Evolutionary conservation across 352 stramenopile species (phyloP).

Genomic region (Globisporangium paddicum): DNA sequence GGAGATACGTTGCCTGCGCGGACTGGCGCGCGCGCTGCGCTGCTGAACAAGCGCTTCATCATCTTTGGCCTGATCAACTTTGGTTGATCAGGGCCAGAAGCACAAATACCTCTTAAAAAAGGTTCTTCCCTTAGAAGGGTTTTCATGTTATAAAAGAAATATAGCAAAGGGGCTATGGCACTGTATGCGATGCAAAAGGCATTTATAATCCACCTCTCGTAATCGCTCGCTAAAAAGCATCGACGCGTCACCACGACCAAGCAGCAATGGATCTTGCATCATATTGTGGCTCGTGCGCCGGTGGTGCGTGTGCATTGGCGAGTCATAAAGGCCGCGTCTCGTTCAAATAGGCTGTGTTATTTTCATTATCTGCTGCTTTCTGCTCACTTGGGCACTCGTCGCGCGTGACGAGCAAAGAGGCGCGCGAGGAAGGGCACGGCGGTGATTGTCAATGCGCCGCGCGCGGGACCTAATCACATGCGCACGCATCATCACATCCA

Average conservation of each 20-base stretch:
- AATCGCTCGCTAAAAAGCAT: too few relatives aligned
- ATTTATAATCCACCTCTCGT: too few relatives aligned
- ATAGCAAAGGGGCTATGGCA: too few relatives aligned
- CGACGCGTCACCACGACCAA: too few relatives aligned
- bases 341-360: neutral
- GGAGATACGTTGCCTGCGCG: constrained; percentile 47
- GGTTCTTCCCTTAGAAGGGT: too few relatives aligned
- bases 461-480: constrained; percentile 40
- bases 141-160: too few relatives aligned
- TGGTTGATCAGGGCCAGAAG: too few relatives aligned
- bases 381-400: constrained; percentile 14
- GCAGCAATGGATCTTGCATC: too few relatives aligned
- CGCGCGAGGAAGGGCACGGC: constrained; percentile 67
- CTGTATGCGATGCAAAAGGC: too few relatives aligned
- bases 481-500: neutral
- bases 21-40: constrained; percentile 32
- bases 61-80: neutral
- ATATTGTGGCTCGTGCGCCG: too few relatives aligned
- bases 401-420: constrained; percentile 37
- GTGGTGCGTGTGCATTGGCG: too few relatives aligned
- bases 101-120: too few relatives aligned
- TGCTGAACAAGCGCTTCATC: constrained; percentile 29
- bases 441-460: constrained; percentile 71
- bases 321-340: neutral
- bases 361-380: neutral